Conservation (phyloP, 495 filamentous ascomycete genomes). For the Neurospora cerealis region DNA sequence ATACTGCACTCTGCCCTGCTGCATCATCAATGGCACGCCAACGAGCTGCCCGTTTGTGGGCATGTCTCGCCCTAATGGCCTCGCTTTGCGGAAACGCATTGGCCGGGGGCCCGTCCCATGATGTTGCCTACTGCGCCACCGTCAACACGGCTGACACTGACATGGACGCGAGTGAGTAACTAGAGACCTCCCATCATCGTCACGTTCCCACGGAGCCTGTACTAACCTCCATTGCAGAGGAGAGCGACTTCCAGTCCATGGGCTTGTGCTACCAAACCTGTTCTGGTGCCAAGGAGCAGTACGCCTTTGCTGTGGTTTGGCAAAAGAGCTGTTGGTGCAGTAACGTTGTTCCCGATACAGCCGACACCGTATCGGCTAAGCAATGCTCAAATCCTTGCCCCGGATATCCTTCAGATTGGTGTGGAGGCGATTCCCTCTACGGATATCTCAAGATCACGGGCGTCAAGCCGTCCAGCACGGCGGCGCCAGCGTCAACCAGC, state of each 20-base stretch:
- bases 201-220: not conserved
- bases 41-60: slow-evolving; percentile 13
- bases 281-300: slow-evolving; percentile 7
- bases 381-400: slow-evolving; percentile 30
- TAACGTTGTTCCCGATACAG: slow-evolving; percentile 23
- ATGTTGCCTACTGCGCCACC: slow-evolving; percentile 30
- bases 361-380: slow-evolving; percentile 18
- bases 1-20: not conserved
- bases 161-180: slow-evolving; percentile 2
- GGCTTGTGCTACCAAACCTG: slow-evolving; percentile 35
- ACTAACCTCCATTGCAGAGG: slow-evolving; percentile 18
- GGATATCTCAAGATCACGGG: slow-evolving; percentile 29
- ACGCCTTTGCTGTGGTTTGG: slow-evolving; percentile 32
- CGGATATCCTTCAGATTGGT: slow-evolving; percentile 30
- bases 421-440: slow-evolving; percentile 29
- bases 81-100: slow-evolving; percentile 3
- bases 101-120: slow-evolving; percentile 17
- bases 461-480: slow-evolving; percentile 20
- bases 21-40: slow-evolving; percentile 13
- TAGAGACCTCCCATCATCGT: not conserved
- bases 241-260: slow-evolving; percentile 35
- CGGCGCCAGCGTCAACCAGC: slow-evolving; percentile 3
- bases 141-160: slow-evolving; percentile 26
- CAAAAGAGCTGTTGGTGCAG: slow-evolving; percentile 34
- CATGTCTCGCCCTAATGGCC: slow-evolving; percentile 8